Base-by-base conservation (phyloP, 306 rosid species). In the Vigna reflexopilosa region DNA sequence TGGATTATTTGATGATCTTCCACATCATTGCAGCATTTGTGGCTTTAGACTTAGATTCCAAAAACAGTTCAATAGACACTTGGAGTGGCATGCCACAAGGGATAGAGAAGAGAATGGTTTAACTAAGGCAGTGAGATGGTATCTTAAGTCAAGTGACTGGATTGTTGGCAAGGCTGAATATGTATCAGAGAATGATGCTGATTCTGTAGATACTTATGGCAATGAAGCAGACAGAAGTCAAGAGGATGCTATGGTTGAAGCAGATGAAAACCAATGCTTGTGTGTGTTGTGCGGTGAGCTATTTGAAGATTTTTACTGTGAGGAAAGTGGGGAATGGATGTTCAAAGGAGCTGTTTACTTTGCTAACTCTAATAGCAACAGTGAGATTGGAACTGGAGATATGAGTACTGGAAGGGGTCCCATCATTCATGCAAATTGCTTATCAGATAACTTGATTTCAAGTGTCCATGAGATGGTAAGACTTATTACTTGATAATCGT, bases 241-340 rank as follows among this genome's bases (percentile, higher is more conserved):
- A 77, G 85, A 14, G 73, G 80, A 76, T 65, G 28, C 80, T 3
- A 86, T 87, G 89, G 90, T 92, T 85, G 79, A 71, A 17, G 89
- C 93, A 50, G 96, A 94, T 56, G 98, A 94, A 85, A 87, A 64
- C 70, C 96, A 90, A 32, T 91, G 90, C 77, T 90, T 80, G 30
- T 94, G 97, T 82, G 75, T 88, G 54, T 80, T 92, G 77, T 94
- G 98, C 72, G 97, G 98, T 24, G 89, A 89, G 75, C 77, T 88
- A 74, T 94, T 94, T 81, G 98, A 94, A 88, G 98, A 94, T 73
- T 54, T 89, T 36, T 92, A 87, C 75, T 79, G 89, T 69, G 89
- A 77, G 70, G 94, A 92, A 73, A 85, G 65, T 71, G 86, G 76
- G 16, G 87, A 83, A 62, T 94, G 97, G 97, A 86, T 94, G 97